Evolutionary conservation across 31 red algal genomes (phyloP).

Genomic region (Odonthalia washingtoniensis): DNA sequence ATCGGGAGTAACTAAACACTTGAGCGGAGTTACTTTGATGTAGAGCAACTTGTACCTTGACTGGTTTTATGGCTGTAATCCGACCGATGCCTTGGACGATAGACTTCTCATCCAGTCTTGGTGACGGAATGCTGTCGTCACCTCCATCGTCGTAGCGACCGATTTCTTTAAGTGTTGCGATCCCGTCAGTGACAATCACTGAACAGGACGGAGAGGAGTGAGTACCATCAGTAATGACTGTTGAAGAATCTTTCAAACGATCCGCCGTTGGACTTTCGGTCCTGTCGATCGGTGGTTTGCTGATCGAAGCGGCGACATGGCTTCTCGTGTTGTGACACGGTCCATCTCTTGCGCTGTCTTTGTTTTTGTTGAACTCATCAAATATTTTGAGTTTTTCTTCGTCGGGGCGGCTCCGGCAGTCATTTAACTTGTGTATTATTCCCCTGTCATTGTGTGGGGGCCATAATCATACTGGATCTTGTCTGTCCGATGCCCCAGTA

Average conservation of each 20-base stretch:
- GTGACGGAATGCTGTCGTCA: constrained; percentile 2
- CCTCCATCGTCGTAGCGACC: neutral
- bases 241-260: neutral
- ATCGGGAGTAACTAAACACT: neutral
- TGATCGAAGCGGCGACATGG: no score
- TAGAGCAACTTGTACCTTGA: neutral
- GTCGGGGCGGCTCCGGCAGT: no score
- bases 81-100: neutral
- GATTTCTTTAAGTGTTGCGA: neutral
- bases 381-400: no score
- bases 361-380: no score
- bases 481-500: no score
- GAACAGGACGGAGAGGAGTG: neutral
- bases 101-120: neutral
- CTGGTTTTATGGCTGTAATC: neutral
- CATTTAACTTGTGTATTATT: no score
- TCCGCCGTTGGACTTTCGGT: neutral
- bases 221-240: neutral
- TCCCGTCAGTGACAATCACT: neutral
- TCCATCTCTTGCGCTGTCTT: neutral
- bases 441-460: no score
- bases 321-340: neutral
- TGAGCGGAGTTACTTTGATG: neutral
- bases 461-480: no score
- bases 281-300: neutral